Evolutionary conservation across 139 green algal species (phyloP).

Genomic region (Volvox africanus): DNA sequence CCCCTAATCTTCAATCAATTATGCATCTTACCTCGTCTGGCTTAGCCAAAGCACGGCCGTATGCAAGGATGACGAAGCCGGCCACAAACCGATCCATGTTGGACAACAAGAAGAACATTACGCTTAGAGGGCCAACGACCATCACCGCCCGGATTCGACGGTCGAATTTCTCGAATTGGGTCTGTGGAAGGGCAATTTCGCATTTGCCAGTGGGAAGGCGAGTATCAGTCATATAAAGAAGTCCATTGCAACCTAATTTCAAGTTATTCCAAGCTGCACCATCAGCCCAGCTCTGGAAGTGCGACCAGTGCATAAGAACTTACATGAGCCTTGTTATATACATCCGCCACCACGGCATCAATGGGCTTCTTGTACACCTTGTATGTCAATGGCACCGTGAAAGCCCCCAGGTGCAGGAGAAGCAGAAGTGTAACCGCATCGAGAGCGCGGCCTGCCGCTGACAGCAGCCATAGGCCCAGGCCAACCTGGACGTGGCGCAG

Average conservation of each 20-base stretch:
- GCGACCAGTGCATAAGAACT: neutral
- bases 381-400: constrained; percentile 36
- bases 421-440: constrained; percentile 42
- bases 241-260: neutral
- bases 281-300: neutral
- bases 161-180: constrained; percentile 46
- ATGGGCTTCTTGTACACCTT: neutral
- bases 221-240: neutral
- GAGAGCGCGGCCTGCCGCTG: constrained; percentile 30
- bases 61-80: constrained; percentile 30
- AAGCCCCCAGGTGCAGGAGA: constrained; percentile 48
- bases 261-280: neutral
- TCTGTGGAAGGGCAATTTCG: neutral
- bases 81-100: constrained; percentile 33
- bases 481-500: constrained; percentile 6
- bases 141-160: neutral
- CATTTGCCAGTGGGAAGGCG: neutral
- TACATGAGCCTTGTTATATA: constrained; percentile 25
- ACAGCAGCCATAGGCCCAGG: constrained; percentile 45
- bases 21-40: constrained; percentile 31
- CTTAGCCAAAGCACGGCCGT: constrained; percentile 17
- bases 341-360: neutral
- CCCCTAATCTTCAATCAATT: too few relatives aligned
- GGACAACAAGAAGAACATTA: constrained; percentile 40
- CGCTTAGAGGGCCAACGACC: neutral